These are phyloP conservation scores for Fusarium pseudoanthophilum DNA, from an alignment of 2,329 filamentous ascomycete genomes.

Conservation along the genomic window DNA sequence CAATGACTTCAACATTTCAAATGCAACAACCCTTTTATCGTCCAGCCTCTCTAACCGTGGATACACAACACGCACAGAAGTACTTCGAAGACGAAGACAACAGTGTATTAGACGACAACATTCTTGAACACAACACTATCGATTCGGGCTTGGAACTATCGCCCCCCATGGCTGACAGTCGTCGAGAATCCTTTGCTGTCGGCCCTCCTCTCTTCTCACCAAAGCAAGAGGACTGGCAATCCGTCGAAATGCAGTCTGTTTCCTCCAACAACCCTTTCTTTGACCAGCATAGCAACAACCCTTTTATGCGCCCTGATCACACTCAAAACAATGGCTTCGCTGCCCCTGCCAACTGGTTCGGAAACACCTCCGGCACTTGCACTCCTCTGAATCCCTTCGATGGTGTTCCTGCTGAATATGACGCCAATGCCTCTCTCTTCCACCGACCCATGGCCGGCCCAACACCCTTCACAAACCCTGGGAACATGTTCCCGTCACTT, in stretches of 20 bases:
- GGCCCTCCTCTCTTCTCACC: conserved; percentile 69
- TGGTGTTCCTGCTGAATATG: conserved; percentile 67
- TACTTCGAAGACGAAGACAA: conserved; percentile 70
- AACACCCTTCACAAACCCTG: conserved; percentile 65
- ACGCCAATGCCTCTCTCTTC: conserved; percentile 64
- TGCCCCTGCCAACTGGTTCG: conserved; percentile 63
- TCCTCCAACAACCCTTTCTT: conserved; percentile 73
- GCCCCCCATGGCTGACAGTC: conserved; percentile 69
- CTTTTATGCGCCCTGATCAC: conserved; percentile 73
- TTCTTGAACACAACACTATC: conserved; percentile 67
- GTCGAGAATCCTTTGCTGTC: conserved; percentile 71
- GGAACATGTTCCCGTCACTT: conserved; percentile 65
- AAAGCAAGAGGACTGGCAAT: conserved; percentile 72
- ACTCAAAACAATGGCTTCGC: conserved; percentile 56
- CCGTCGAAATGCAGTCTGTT: conserved; percentile 72
- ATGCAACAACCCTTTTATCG: conserved; percentile 63
- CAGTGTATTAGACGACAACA: conserved; percentile 69
- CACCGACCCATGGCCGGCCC: conserved; percentile 63
- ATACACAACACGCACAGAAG: conserved; percentile 65
- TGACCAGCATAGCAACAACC: conserved; percentile 68
- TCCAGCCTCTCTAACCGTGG: conserved; percentile 61
- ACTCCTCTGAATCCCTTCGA: conserved; percentile 77
- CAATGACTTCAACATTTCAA: conserved; percentile 62
- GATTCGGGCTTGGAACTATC: conserved; percentile 73
- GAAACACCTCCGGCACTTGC: conserved; percentile 66